Conservation (phyloP, 208 protist species). For the Lotmaria passim region DNA sequence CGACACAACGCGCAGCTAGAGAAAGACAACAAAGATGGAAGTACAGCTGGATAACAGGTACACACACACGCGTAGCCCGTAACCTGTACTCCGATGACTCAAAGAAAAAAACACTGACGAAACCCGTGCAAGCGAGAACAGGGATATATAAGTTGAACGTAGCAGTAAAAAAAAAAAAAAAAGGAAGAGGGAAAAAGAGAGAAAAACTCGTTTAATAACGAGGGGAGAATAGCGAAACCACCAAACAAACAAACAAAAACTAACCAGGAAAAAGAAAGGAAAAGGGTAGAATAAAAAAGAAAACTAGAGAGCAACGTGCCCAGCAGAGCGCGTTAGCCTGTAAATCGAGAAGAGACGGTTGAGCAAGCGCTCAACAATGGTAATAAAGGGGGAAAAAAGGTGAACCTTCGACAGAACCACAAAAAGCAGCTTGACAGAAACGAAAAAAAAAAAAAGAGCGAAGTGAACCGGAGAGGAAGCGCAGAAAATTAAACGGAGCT, state of each 20-base stretch:
- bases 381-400: neutral
- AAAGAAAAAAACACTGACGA: conserved; percentile 1
- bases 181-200: neutral
- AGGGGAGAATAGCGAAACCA: neutral
- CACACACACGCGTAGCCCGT: neutral
- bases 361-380: neutral
- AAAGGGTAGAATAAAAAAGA: neutral
- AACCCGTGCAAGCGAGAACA: neutral
- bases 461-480: neutral
- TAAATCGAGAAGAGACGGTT: neutral
- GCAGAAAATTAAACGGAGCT: neutral
- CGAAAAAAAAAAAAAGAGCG: neutral
- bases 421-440: neutral
- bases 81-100: neutral
- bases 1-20: neutral
- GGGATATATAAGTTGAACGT: conserved; percentile 10
- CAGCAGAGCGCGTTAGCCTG: neutral
- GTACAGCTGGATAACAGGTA: neutral
- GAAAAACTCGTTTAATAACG: neutral
- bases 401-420: neutral
- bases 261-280: conserved; percentile 1
- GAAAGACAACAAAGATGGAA: conserved; percentile 11
- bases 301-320: neutral
- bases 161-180: conserved; percentile 16
- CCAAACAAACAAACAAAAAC: neutral